Evolutionary conservation across 2,329 filamentous ascomycete genomes (phyloP), one percentile per base, ranked within the genome.

Genomic region (Sclerotiophoma versabilis): DNA sequence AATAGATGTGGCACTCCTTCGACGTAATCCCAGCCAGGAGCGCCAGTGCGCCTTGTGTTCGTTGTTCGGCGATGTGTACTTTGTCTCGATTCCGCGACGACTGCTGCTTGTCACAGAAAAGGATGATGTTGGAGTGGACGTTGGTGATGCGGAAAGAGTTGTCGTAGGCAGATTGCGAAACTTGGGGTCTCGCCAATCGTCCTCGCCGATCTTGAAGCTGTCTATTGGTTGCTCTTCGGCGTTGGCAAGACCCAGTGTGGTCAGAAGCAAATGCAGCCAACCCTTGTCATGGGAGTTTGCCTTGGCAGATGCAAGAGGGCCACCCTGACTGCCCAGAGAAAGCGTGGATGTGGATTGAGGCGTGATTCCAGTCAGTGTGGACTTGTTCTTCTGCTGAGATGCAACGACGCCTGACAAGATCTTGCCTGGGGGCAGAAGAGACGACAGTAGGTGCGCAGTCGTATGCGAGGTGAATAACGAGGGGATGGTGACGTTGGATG

Each of bases 391-490:
- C 79, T 15, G 86, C 39, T 39, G 44, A n/a, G 38, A 43, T 84
- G 39, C 86, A 81, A 48, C 84, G 84, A 62, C 52, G 64, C 39
- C 88, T 87, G 1, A 86, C 83, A 47, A 23, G 17, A 17, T 32
- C 32, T 48, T 32, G 19, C 58, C 52, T 5, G 57, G 49, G 45
- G 93, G 91, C 53, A 95, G 88, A 57, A 98, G 82, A 7, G 93
- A 92, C 1, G 93, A 96, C 14, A 99, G 82, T 12, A 99, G 81
- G 73, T 97, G 93, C 1, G 95, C 95, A 0, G 93, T 98, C 0
- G 92, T 98, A 65, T 95, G 87, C 0, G 93, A 96, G 0, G 95
- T 98, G 75, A 99, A 99, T 9, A 98, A 83, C 0, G 95, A 91
- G 1, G 95, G 93, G 48, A 99, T 97, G 0, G 92, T 92, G 62